phyloP scores from a whole-genome alignment of 306 rosid species.

The Cicer judaicum region DNA sequence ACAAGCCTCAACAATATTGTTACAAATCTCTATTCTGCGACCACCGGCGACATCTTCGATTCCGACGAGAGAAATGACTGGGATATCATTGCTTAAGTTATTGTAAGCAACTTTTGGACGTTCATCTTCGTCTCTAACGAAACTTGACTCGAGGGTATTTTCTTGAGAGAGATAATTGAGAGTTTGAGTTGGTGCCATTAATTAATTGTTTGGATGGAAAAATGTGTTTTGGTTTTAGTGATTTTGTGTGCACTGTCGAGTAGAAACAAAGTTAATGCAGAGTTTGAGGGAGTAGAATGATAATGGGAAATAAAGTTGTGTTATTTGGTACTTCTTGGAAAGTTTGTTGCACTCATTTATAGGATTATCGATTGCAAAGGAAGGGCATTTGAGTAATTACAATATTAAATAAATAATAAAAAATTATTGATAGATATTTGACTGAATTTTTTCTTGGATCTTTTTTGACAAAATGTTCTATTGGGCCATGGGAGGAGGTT shows the following conservation, averaged over 20 bases:
- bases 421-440: no score
- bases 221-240: neutral
- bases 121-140: slow-evolving; percentile 83
- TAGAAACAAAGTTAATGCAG: neutral
- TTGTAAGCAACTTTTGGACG: slow-evolving; percentile 85
- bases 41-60: slow-evolving; percentile 55
- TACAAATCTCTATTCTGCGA: slow-evolving; percentile 56
- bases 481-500: no score
- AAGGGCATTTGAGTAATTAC: no score
- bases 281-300: neutral
- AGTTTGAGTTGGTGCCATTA: slow-evolving; percentile 52
- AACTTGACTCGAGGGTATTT: slow-evolving; percentile 59
- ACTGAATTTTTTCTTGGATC: no score
- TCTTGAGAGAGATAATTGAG: slow-evolving; percentile 62
- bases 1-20: slow-evolving; percentile 71
- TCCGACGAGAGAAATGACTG: slow-evolving; percentile 73
- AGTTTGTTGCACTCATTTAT: neutral
- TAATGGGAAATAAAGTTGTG: neutral
- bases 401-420: no score
- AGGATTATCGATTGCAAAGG: neutral
- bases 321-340: no score
- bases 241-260: neutral
- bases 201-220: neutral
- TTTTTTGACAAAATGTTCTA: no score
- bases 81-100: slow-evolving; percentile 71